Conservation (phyloP, 495 filamentous ascomycete species). For the Penicillium alfredii region DNA sequence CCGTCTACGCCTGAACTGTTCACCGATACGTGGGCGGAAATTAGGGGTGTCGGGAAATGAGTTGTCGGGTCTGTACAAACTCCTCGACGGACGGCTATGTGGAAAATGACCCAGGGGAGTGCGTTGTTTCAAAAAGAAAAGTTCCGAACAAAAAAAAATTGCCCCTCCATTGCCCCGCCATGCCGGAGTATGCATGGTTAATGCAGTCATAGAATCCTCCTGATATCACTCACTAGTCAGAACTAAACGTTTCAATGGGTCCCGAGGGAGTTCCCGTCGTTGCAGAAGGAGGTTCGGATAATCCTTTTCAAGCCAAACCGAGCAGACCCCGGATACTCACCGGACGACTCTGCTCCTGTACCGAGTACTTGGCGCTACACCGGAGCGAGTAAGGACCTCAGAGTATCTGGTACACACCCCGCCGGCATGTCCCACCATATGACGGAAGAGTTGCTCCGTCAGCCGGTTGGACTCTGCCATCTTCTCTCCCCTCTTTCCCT, state of each 20-base stretch:
- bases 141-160: too few species aligned
- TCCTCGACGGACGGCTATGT: too few species aligned
- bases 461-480: constrained; percentile 24
- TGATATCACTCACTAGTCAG: too few species aligned
- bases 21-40: constrained; percentile 23
- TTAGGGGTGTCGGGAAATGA: not conserved
- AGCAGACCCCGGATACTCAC: constrained; percentile 16
- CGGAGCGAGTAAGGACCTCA: constrained; percentile 11
- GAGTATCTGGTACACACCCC: constrained; percentile 21
- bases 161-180: constrained; percentile 25
- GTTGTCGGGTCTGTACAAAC: not conserved
- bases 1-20: constrained; percentile 22
- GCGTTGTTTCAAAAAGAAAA: too few species aligned
- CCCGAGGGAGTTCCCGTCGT: too few species aligned
- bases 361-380: constrained; percentile 25
- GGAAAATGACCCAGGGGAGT: too few species aligned
- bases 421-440: constrained; percentile 33
- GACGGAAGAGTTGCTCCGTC: constrained; percentile 45
- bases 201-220: too few species aligned
- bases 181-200: constrained; percentile 6
- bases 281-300: constrained; percentile 11
- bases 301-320: constrained; percentile 6
- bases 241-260: too few species aligned
- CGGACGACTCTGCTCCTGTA: constrained; percentile 43
- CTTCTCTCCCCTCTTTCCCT: constrained; percentile 14